Percentiles rank a stretch among this genome's conserved stretches.
Evolutionary conservation across 306 rosid genomes (phyloP).

Genomic region (Prinsepia uniflora): DNA sequence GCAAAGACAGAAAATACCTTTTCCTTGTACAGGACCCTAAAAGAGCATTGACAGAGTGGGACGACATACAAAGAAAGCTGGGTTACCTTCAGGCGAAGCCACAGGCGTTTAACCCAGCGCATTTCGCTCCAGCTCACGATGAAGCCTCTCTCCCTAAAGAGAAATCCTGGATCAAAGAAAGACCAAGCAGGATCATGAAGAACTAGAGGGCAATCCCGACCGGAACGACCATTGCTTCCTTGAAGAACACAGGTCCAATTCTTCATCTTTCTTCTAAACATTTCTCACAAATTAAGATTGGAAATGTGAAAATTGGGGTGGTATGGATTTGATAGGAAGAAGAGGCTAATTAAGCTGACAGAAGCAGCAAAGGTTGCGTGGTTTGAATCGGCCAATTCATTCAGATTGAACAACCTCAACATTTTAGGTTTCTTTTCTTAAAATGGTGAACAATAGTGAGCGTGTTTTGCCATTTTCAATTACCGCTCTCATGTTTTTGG

Average conservation of each 20-base stretch:
- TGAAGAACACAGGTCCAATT: conserved; percentile 64
- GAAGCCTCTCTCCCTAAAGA: conserved; percentile 60
- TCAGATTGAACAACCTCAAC: too few species aligned
- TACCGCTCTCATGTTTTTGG: too few species aligned
- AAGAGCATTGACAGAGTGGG: conserved; percentile 96
- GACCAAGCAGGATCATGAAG: conserved; percentile 71
- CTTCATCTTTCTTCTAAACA: not conserved
- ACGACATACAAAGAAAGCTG: conserved; percentile 74
- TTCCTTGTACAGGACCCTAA: conserved; percentile 47
- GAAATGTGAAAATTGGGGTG: not conserved
- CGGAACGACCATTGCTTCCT: conserved; percentile 85
- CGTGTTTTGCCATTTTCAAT: too few species aligned
- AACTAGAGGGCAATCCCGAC: conserved; percentile 70
- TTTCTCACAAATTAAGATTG: not conserved
- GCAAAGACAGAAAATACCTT: too few species aligned
- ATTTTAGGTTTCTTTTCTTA: too few species aligned
- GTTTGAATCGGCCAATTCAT: conserved; percentile 50
- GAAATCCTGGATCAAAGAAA: conserved; percentile 75
- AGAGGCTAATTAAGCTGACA: conserved; percentile 81
- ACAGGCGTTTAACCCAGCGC: conserved; percentile 74
- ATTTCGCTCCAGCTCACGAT: conserved; percentile 62
- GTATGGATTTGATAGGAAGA: conserved; percentile 59
- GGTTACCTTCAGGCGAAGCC: conserved; percentile 78
- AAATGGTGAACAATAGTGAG: too few species aligned
- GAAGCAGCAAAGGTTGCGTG: conserved; percentile 71